Conservation (phyloP, 495 filamentous ascomycete species). For the Aspergillus egyptiacus region DNA sequence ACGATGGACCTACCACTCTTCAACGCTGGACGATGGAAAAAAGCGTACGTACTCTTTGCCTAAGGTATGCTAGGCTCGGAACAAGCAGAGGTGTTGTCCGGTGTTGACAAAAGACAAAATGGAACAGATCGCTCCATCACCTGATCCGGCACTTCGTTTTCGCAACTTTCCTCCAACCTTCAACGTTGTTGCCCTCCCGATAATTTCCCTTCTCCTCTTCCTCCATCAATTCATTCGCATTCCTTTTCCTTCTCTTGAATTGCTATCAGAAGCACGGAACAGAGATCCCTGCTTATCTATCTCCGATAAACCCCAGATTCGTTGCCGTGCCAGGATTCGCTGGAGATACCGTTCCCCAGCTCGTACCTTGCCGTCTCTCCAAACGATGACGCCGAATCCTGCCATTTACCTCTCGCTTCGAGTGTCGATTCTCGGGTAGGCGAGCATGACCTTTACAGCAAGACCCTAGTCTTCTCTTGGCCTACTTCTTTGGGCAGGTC, state of each 20-base stretch:
- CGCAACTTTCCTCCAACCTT: too few relatives aligned
- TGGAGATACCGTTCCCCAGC: slow-evolving; percentile 8
- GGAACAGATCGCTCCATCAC: too few relatives aligned
- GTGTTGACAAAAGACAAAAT: too few relatives aligned
- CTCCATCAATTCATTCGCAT: too few relatives aligned
- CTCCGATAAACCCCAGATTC: slow-evolving; percentile 6
- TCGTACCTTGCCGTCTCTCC: neutral
- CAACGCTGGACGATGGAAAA: too few relatives aligned
- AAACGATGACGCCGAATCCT: neutral
- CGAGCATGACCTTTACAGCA: neutral
- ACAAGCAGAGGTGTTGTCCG: too few relatives aligned
- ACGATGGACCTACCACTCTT: too few relatives aligned
- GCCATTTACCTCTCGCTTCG: neutral
- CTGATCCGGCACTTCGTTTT: neutral
- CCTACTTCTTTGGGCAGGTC: slow-evolving; percentile 12
- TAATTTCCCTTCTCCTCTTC: too few relatives aligned
- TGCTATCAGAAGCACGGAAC: too few relatives aligned
- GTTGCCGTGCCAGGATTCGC: slow-evolving; percentile 4
- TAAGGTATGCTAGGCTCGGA: too few relatives aligned
- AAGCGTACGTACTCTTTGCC: too few relatives aligned
- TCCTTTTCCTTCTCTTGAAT: neutral
- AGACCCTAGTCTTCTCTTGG: neutral
- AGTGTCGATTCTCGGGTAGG: neutral
- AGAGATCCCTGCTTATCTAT: slow-evolving; percentile 8
- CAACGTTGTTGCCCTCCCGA: too few relatives aligned